Evolutionary conservation across 2,329 filamentous ascomycete species (phyloP).

Genomic region (Exophiala spinifera): DNA sequence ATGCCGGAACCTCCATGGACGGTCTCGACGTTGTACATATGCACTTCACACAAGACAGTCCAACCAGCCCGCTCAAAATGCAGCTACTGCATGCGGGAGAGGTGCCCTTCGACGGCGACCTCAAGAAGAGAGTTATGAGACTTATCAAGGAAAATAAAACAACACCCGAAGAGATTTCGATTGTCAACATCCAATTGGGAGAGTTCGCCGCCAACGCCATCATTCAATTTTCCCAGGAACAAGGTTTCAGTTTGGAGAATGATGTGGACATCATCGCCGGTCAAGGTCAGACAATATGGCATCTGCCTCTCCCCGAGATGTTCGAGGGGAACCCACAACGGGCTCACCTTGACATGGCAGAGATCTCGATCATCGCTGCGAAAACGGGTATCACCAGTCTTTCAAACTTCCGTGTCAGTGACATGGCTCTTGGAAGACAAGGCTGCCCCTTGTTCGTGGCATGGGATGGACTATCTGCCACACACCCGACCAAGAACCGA

Average conservation of each 20-base stretch:
- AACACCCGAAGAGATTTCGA: conserved; percentile 29
- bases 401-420: conserved; percentile 29
- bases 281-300: conserved; percentile 32
- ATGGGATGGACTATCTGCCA: conserved; percentile 25
- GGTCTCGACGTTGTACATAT: conserved; percentile 29
- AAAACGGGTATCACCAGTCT: conserved; percentile 29
- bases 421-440: conserved; percentile 30
- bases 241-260: conserved; percentile 21
- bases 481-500: conserved; percentile 28
- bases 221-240: conserved; percentile 23
- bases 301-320: conserved; percentile 27
- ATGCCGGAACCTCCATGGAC: conserved; percentile 33
- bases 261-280: conserved; percentile 31
- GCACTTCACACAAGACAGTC: conserved; percentile 31
- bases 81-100: conserved; percentile 27
- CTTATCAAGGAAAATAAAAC: conserved; percentile 29
- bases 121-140: conserved; percentile 27
- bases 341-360: conserved; percentile 28
- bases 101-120: conserved; percentile 17
- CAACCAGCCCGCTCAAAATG: conserved; percentile 25
- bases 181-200: conserved; percentile 30
- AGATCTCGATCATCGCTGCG: conserved; percentile 29
- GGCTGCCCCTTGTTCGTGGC: conserved; percentile 29
- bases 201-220: conserved; percentile 27
- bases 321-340: conserved; percentile 27